Percentiles rank a stretch among this genome's conserved stretches.
phyloP scores from a whole-genome alignment of 768 basidiomycete genomes.

The Termitomyces sp. region DNA sequence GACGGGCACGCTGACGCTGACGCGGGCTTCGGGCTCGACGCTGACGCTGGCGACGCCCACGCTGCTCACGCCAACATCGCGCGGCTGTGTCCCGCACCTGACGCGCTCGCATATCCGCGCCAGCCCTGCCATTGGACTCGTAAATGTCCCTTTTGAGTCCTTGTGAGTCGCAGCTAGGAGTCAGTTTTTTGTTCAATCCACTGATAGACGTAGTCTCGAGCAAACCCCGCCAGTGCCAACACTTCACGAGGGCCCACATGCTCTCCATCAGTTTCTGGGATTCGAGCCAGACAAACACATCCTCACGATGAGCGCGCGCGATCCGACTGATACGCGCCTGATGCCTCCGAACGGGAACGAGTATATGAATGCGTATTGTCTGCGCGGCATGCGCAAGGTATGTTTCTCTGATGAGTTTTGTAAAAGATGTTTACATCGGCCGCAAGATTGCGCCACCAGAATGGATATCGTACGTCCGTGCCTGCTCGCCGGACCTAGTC shows the following conservation, averaged over 20 bases:
- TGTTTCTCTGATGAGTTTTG: slow-evolving; percentile 1
- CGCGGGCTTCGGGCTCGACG: slow-evolving; percentile 9
- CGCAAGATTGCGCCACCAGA: slow-evolving; percentile 46
- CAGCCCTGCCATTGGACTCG: slow-evolving; percentile 50
- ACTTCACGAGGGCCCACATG: slow-evolving; percentile 40
- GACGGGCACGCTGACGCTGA: slow-evolving; percentile 25
- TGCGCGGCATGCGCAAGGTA: slow-evolving; percentile 72
- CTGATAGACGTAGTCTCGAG: slow-evolving; percentile 46
- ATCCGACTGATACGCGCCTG: slow-evolving; percentile 57
- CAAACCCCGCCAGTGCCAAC: slow-evolving; percentile 62
- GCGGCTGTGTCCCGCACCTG: slow-evolving; percentile 71
- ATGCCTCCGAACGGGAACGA: slow-evolving; percentile 70
- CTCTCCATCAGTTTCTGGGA: slow-evolving; percentile 65
- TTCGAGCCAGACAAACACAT: slow-evolving; percentile 43
- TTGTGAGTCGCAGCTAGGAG: slow-evolving; percentile 49
- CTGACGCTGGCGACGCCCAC: slow-evolving; percentile 54
- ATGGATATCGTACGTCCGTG: slow-evolving; percentile 49
- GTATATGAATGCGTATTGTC: slow-evolving; percentile 48
- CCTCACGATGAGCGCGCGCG: slow-evolving; percentile 54
- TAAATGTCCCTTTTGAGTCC: slow-evolving; percentile 72
- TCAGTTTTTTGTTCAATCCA: too few relatives aligned
- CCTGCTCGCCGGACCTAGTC: slow-evolving; percentile 62
- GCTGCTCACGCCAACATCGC: slow-evolving; percentile 56
- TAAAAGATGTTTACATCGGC: background rate
- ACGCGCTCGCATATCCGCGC: slow-evolving; percentile 51